Evolutionary conservation across 2,329 filamentous ascomycete species (phyloP).

Genomic region (Epichloe sibirici): DNA sequence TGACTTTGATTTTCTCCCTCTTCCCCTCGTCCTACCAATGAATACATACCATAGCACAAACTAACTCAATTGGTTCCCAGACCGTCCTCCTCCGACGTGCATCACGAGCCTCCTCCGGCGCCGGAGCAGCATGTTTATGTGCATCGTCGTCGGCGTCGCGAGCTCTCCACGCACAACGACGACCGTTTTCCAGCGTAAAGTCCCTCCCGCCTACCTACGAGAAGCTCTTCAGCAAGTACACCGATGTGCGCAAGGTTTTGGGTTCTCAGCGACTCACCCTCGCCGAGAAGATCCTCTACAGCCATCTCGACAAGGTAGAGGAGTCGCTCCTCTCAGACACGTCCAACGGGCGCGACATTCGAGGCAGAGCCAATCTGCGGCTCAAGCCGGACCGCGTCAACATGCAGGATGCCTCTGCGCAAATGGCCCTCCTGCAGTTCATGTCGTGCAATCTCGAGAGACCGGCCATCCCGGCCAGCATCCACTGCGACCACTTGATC

Average conservation of each 20-base stretch:
- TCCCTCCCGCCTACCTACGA: slow-evolving; percentile 60
- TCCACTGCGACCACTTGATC: slow-evolving; percentile 98
- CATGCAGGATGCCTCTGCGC: slow-evolving; percentile 97
- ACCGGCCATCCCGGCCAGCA: slow-evolving; percentile 90
- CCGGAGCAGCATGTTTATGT: slow-evolving; percentile 5
- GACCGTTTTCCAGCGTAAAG: slow-evolving; percentile 26
- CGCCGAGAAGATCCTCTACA: slow-evolving; percentile 96
- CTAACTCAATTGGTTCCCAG: slow-evolving; percentile 14
- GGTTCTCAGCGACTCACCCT: slow-evolving; percentile 61
- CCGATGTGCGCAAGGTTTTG: slow-evolving; percentile 62
- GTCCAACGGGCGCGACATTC: slow-evolving; percentile 69
- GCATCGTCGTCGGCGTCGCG: slow-evolving; percentile 3
- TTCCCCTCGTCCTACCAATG: not conserved
- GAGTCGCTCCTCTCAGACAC: slow-evolving; percentile 77
- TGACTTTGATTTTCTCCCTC: no score
- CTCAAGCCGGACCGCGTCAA: slow-evolving; percentile 95
- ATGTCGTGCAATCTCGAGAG: slow-evolving; percentile 88
- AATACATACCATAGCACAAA: not conserved
- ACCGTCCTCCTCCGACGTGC: slow-evolving; percentile 24
- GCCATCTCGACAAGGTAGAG: slow-evolving; percentile 80
- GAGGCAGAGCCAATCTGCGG: slow-evolving; percentile 85
- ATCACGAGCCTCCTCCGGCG: slow-evolving; percentile 17
- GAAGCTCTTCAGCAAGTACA: slow-evolving; percentile 66
- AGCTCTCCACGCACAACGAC: slow-evolving; percentile 13
- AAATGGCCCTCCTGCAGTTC: slow-evolving; percentile 97